These are phyloP conservation scores for Exophiala xenobiotica DNA, from an alignment of 2,329 filamentous ascomycete genomes.

Conservation along the genomic window DNA sequence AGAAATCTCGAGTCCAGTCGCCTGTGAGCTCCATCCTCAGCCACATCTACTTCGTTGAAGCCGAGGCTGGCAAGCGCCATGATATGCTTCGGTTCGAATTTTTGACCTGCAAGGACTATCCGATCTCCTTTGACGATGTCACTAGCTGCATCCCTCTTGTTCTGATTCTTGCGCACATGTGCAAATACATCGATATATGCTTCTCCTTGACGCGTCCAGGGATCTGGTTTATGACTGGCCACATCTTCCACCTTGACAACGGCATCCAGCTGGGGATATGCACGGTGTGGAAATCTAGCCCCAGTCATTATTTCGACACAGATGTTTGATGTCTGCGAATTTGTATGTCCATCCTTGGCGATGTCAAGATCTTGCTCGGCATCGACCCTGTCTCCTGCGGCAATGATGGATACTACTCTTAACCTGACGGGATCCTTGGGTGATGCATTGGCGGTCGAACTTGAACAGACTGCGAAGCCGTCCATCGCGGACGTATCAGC, in stretches of 20 bases:
- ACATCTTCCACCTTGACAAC: conserved; percentile 30
- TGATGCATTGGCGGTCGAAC: conserved; percentile 25
- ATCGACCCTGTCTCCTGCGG: conserved; percentile 26
- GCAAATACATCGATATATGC: neutral
- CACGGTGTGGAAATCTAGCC: conserved; percentile 31
- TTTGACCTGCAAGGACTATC: conserved; percentile 20
- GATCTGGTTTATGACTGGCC: neutral
- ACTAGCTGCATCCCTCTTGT: conserved; percentile 29
- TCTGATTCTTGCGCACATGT: conserved; percentile 20
- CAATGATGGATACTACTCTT: conserved; percentile 23
- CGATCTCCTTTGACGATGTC: conserved; percentile 27
- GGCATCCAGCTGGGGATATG: conserved; percentile 22
- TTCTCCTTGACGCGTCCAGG: neutral
- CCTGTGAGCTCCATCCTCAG: neutral
- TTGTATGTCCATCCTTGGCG: neutral
- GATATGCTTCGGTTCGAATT: conserved; percentile 28
- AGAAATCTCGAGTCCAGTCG: neutral
- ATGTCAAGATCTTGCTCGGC: neutral
- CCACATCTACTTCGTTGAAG: conserved; percentile 20
- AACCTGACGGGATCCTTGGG: conserved; percentile 25
- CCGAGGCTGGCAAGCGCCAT: conserved; percentile 32
- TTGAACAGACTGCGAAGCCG: conserved; percentile 33
- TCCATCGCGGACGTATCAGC: conserved; percentile 36
- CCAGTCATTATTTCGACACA: conserved; percentile 38
- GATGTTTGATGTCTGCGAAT: neutral